phyloP scores from a whole-genome alignment of 371 early-diverging fungal genomes.

The Mortierella sp. region DNA sequence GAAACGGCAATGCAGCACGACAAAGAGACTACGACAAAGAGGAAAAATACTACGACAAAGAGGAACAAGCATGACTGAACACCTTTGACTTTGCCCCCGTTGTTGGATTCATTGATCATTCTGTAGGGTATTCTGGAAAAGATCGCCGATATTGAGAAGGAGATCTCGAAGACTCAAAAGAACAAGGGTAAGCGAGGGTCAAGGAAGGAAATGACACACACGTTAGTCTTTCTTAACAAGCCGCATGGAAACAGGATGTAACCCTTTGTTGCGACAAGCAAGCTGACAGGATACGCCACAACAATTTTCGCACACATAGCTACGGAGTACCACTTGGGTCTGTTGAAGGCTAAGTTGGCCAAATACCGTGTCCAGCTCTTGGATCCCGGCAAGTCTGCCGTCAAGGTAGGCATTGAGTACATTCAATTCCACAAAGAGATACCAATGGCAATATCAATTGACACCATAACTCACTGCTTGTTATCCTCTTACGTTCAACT shows the following conservation, averaged over 20 bases:
- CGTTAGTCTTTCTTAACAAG: background rate
- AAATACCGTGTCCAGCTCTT: constrained; percentile 94
- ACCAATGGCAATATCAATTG: background rate
- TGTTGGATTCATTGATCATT: background rate
- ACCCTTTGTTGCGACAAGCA: background rate
- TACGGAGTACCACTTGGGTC: constrained; percentile 98
- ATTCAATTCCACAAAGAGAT: background rate
- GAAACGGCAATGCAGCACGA: background rate
- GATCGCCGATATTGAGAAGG: constrained; percentile 79
- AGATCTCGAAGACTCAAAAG: constrained; percentile 84
- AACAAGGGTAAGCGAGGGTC: constrained; percentile 67
- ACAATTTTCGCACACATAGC: constrained; percentile 61
- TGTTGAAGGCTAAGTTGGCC: constrained; percentile 99
- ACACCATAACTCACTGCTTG: background rate
- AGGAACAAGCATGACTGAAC: background rate
- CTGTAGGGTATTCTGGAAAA: constrained; percentile 92
- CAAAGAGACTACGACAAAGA: background rate
- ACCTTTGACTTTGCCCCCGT: background rate
- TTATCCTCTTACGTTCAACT: background rate
- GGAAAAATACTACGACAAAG: background rate
- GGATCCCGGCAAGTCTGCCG: constrained; percentile 86
- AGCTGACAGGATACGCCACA: background rate
- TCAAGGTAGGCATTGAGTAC: constrained; percentile 74
- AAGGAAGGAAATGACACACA: background rate
- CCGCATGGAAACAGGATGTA: too few relatives aligned